These are phyloP conservation scores for Zangia roseola DNA, from an alignment of 768 basidiomycete genomes.

Conservation along the genomic window DNA sequence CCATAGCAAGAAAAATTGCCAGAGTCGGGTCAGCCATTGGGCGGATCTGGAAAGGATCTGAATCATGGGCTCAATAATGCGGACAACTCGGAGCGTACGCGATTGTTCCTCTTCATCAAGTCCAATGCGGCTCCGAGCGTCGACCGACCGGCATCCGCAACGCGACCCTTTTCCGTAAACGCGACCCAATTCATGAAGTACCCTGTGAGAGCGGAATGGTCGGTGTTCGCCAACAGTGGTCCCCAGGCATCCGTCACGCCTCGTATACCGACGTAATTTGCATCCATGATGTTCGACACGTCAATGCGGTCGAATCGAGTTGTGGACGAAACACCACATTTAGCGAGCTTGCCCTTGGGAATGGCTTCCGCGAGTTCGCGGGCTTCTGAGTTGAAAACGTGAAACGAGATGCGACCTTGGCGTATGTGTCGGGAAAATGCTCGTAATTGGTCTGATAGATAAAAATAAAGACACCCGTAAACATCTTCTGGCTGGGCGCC, in stretches of 20 bases:
- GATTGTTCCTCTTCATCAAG: conserved; percentile 13
- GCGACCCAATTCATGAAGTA: conserved; percentile 51
- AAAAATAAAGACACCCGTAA: conserved; percentile 51
- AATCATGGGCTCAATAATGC: not conserved
- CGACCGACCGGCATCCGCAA: conserved; percentile 4
- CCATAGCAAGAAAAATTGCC: conserved; percentile 6
- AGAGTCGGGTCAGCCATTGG: not conserved
- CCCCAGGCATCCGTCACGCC: conserved; percentile 37
- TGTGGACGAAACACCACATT: conserved; percentile 21
- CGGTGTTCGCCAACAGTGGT: conserved; percentile 34
- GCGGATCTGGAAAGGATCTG: conserved; percentile 12
- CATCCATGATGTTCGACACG: conserved; percentile 48
- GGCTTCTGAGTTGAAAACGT: conserved; percentile 38
- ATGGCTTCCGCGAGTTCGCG: conserved; percentile 41
- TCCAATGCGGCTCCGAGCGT: conserved; percentile 1
- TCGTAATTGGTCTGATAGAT: conserved; percentile 39
- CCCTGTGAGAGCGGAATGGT: conserved; percentile 36
- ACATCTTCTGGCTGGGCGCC: conserved; percentile 43
- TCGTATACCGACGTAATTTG: conserved; percentile 39
- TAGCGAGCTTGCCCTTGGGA: conserved; percentile 8
- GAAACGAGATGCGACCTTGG: conserved; percentile 34
- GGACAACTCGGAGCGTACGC: conserved; percentile 9
- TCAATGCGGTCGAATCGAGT: conserved; percentile 45
- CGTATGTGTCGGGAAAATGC: conserved; percentile 37
- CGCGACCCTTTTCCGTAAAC: not conserved